phyloP scores from a whole-genome alignment of 139 green algal genomes.

The Chlamydomonas eustigma region DNA sequence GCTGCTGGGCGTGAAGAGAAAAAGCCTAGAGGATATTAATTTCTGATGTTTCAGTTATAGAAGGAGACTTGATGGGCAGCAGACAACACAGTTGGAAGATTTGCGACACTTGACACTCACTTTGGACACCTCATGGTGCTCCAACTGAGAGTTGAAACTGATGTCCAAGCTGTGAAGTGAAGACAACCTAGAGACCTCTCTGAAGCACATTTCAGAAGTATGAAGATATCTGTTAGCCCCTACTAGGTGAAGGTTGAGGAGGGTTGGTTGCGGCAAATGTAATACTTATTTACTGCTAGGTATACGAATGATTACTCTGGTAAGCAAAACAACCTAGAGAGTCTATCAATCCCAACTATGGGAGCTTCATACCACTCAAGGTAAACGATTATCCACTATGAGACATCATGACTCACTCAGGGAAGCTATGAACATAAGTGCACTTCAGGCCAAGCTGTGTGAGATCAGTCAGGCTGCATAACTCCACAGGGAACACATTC shows the following conservation, averaged over 20 bases:
- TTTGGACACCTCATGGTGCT: not conserved
- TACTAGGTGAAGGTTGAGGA: not conserved
- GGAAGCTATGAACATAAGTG: not conserved
- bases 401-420: not conserved
- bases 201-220: no score
- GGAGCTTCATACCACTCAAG: not conserved
- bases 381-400: not conserved
- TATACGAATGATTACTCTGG: not conserved
- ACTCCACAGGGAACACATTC: not conserved
- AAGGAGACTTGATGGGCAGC: not conserved
- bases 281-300: not conserved
- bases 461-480: not conserved
- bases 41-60: not conserved
- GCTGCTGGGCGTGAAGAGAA: not conserved
- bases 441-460: not conserved
- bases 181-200: not conserved
- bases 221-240: no score
- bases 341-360: not conserved
- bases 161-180: not conserved
- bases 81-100: not conserved
- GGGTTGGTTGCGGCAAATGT: not conserved
- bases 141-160: not conserved
- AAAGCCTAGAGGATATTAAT: no score
- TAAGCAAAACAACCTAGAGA: not conserved
- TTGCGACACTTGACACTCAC: not conserved